Base-by-base conservation (phyloP, 106 monocot species). In the Apostasia ramifera region DNA sequence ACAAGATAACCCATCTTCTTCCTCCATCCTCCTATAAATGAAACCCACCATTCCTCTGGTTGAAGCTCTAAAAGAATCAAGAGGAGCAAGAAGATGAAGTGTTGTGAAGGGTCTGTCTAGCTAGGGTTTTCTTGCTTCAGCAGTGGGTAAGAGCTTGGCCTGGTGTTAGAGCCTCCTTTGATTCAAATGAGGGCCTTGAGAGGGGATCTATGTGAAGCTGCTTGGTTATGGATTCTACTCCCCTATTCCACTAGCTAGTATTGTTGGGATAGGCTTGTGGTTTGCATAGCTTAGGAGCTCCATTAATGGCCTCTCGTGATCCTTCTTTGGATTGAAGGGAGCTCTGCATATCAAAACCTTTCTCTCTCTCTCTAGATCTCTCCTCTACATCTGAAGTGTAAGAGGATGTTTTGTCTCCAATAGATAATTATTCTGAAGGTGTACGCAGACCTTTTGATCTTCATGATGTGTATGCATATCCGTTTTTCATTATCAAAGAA, bases 311-410 rank as follows among this genome's bases (percentile, higher is more conserved):
- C 48, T 7, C 41, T 2, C 60, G 2, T 49, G 61, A 50, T 7
- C 71, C 60, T 71, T 61, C 47, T 71, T 71, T 71, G 71, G 60
- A 71, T 71, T 71, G 71, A 71, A 71, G 71, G 71, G 71, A 71
- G 71, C 71, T 71, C 60, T 61, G 49, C 70, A 70, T 40, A 64
- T 57, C 26, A 26, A 26, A 26, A 26, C 26, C 26, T 26, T 26
- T 26, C 26, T 26, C 26, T 26, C 26, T 26, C 26, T 26, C 26
- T 26, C 26, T 26, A 26, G 26, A 26, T 26, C 26, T 26, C 26
- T 26, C 26, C 26, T 26, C 26, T 26, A 26, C 26, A 26, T 26
- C 26, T 26, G 26, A 26, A 26, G 26, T 26, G 26, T 26, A 26
- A 26, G 26, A 26, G 26, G 26, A 26, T 26, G 26, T 26, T 0